Base-by-base conservation (phyloP, 768 basidiomycete species). In the Rhodotorula babjevae region DNA sequence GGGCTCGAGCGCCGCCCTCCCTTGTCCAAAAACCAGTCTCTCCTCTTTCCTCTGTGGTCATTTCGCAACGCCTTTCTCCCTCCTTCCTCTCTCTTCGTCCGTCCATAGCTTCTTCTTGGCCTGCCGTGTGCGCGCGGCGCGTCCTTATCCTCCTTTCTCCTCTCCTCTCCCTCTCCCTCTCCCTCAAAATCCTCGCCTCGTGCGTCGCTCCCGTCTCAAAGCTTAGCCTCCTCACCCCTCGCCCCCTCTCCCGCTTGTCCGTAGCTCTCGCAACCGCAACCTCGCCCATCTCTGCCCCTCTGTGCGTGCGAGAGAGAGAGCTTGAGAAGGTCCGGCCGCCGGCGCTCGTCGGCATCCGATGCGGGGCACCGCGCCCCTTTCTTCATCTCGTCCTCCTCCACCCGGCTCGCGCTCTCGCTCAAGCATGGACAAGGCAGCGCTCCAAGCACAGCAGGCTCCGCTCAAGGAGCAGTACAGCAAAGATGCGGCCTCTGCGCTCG, bases 371-470 rank as follows among this genome's bases (percentile, higher is more conserved):
- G 14, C 15, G 5, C 23, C 50, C 6, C 21, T 15, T 10, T n/a
- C 11, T 23, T 11, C 55, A 19, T 33, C 55, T 33, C 33, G 6
- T 40, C 33, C 36, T 36, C 33, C 23, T 21, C 36, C 57, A 23
- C 36, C 19, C n/a, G n/a, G n/a, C 11, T 23, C 58, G 15, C 4
- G 3, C 36, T 3, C 2, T 33, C 7, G n/a, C n/a, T n/a, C n/a
- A n/a, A 29, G 23, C 27, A 66, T 66, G 65, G 65, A 66, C 65
- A 58, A 58, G 16, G 23, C 56, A 5, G 36, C 57, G 15, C 65
- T 66, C 19, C 56, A 46, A 3, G 57, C 65, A 2, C 29, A 49
- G 8, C 65, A 66, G 21, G 58, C 65, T 15, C 65, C 65, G 15
- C 57, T 66, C 65, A 66, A 66, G 49, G 27, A 23, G 15, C 31